Evolutionary conservation across 345 rosid species (phyloP).

Genomic region (Hibiscus mutabilis): DNA sequence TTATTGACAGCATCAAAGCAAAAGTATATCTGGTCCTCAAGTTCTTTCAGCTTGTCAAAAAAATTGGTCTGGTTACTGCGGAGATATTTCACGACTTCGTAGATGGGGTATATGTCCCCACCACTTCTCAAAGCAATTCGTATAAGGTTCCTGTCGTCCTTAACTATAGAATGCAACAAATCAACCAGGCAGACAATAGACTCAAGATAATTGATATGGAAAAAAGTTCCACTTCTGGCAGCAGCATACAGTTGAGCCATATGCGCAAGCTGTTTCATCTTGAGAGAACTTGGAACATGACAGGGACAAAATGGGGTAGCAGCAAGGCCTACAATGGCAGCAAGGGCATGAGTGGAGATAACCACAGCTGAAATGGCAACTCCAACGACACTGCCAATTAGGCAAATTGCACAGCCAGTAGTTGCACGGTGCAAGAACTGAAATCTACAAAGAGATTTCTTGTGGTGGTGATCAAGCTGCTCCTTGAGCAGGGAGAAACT

Average conservation of each 20-base stretch:
- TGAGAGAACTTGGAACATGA: conserved; percentile 18
- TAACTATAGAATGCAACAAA: conserved; percentile 39
- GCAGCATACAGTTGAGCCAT: conserved; percentile 66
- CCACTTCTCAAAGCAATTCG: conserved; percentile 49
- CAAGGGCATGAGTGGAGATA: conserved; percentile 50
- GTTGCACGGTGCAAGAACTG: conserved; percentile 37
- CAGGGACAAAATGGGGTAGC: conserved; percentile 39
- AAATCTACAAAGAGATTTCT: conserved; percentile 50
- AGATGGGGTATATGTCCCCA: conserved; percentile 34
- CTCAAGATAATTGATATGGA: conserved; percentile 42
- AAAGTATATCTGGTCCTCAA: conserved; percentile 56
- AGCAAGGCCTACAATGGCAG: conserved; percentile 27
- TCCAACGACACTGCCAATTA: conserved; percentile 14
- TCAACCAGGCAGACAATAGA: conserved; percentile 56
- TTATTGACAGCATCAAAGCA: conserved; percentile 55
- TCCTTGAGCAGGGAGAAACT: conserved; percentile 53
- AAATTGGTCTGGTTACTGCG: conserved; percentile 36
- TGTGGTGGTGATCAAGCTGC: conserved; percentile 44
- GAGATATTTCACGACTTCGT: conserved; percentile 48
- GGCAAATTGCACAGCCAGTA: conserved; percentile 25
- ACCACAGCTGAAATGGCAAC: conserved; percentile 35
- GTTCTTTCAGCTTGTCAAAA: conserved; percentile 39
- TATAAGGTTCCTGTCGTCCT: conserved; percentile 42
- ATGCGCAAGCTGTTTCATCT: conserved; percentile 47
- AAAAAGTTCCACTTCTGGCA: conserved; percentile 39